phyloP scores from a whole-genome alignment of 192 early-diverging fungal species.

The Paraglomus occultum region DNA sequence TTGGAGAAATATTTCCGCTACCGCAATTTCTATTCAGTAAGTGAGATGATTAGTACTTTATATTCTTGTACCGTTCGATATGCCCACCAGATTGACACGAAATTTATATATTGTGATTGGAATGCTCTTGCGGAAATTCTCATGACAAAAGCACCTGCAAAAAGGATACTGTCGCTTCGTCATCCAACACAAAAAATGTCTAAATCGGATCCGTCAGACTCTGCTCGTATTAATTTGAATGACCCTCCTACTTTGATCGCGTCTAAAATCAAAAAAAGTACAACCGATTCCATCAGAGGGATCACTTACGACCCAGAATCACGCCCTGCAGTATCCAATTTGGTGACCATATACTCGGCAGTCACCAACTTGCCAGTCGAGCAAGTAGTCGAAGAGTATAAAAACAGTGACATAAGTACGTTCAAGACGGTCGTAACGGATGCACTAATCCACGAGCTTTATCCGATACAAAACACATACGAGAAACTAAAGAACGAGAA shows the following conservation, averaged over 20 bases:
- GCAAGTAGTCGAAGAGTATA: slow-evolving; percentile 50
- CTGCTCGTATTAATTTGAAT: slow-evolving; percentile 71
- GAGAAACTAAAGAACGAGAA: slow-evolving; percentile 54
- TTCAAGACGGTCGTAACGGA: slow-evolving; percentile 79
- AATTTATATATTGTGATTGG: background rate
- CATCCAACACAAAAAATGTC: slow-evolving; percentile 85
- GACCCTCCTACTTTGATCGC: slow-evolving; percentile 68
- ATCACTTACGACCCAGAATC: slow-evolving; percentile 69
- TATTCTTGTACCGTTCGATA: background rate
- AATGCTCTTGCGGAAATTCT: background rate
- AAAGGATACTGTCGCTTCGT: slow-evolving; percentile 83
- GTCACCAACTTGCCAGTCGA: slow-evolving; percentile 41
- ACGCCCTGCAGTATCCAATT: slow-evolving; percentile 82
- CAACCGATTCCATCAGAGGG: slow-evolving; percentile 62
- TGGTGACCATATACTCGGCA: slow-evolving; percentile 76
- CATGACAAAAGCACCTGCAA: slow-evolving; percentile 42
- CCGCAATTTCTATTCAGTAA: slow-evolving; percentile 65
- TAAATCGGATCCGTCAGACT: slow-evolving; percentile 72
- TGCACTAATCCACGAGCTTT: slow-evolving; percentile 54
- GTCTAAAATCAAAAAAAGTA: slow-evolving; percentile 67
- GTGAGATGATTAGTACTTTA: slow-evolving; percentile 19
- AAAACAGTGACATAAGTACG: slow-evolving; percentile 47
- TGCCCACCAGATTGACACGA: background rate
- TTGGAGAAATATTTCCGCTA: slow-evolving; percentile 64
- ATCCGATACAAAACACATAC: slow-evolving; percentile 68